phyloP scores from a whole-genome alignment of 805 yeast genomes.

The Ogataea ramenticola region DNA sequence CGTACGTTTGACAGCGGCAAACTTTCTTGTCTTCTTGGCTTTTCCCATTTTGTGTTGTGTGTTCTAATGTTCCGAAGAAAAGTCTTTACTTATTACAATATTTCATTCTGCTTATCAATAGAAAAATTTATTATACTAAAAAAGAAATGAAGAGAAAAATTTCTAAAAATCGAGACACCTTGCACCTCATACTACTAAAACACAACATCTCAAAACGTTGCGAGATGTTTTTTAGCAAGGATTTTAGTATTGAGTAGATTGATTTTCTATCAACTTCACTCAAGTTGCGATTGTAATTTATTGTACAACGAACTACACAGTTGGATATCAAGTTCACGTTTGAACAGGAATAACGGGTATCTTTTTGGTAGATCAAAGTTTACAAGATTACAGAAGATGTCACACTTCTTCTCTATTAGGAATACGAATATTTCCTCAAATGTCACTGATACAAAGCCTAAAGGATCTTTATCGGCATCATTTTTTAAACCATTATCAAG shows the following conservation, averaged over 20 bases:
- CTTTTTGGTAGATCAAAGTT: too few relatives aligned
- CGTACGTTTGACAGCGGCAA: conserved; percentile 85
- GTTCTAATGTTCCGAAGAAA: too few relatives aligned
- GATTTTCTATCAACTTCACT: too few relatives aligned
- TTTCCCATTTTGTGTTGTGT: conserved; percentile 63
- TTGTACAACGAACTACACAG: too few relatives aligned
- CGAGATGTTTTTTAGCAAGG: too few relatives aligned
- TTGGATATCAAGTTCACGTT: too few relatives aligned
- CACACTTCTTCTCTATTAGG: not conserved
- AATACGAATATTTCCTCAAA: not conserved
- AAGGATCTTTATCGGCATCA: not conserved
- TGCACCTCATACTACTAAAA: not conserved
- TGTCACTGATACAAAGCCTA: not conserved
- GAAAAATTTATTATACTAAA: not conserved
- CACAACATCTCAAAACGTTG: not conserved
- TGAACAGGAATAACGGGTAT: too few relatives aligned
- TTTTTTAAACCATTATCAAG: too few relatives aligned
- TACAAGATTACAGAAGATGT: not conserved
- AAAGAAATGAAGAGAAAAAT: not conserved
- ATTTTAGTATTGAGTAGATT: too few relatives aligned
- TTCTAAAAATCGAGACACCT: not conserved
- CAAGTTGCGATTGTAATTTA: too few relatives aligned
- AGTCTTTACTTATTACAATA: too few relatives aligned
- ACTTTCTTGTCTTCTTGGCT: conserved; percentile 94
- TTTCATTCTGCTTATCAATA: not conserved